Percentiles rank a stretch among this genome's conserved stretches.
Evolutionary conservation across 352 stramenopile genomes (phyloP).

Genomic region (Pythium insidiosum): DNA sequence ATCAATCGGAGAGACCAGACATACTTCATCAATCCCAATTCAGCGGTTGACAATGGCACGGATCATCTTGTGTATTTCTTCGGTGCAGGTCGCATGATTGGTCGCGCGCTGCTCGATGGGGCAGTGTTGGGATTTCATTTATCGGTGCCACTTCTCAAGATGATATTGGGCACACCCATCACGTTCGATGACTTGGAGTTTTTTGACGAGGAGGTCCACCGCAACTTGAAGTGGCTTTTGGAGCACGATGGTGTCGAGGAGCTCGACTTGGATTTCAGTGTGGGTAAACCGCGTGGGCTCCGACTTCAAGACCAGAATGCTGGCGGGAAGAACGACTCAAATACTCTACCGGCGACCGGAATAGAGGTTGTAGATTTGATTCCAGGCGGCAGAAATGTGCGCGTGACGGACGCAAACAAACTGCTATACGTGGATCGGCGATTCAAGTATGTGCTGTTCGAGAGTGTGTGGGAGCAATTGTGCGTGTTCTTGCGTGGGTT

Average conservation of each 20-base stretch:
- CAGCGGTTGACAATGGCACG: conserved; percentile 45
- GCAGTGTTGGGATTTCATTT: conserved; percentile 92
- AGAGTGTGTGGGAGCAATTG: conserved; percentile 79
- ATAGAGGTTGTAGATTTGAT: conserved; percentile 59
- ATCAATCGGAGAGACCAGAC: conserved; percentile 51
- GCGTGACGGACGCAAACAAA: conserved; percentile 86
- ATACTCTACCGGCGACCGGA: no score
- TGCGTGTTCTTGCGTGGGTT: conserved; percentile 84
- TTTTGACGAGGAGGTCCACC: conserved; percentile 42
- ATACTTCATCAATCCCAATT: conserved; percentile 61
- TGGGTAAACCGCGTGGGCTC: no score
- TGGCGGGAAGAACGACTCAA: no score
- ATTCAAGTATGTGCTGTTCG: conserved; percentile 79
- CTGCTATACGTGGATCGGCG: conserved; percentile 77
- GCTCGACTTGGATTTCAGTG: conserved; percentile 49
- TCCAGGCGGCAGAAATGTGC: conserved; percentile 51
- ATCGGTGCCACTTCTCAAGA: conserved; percentile 93
- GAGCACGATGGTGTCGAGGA: conserved; percentile 38
- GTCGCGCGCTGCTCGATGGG: conserved; percentile 71
- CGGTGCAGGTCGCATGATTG: conserved; percentile 48
- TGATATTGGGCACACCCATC: conserved; percentile 93
- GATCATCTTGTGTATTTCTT: conserved; percentile 62
- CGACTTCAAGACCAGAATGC: no score
- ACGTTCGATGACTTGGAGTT: conserved; percentile 90
- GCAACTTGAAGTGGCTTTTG: conserved; percentile 41